Evolutionary conservation across 805 yeast genomes (phyloP).

Genomic region (Yarrowia porcina): DNA sequence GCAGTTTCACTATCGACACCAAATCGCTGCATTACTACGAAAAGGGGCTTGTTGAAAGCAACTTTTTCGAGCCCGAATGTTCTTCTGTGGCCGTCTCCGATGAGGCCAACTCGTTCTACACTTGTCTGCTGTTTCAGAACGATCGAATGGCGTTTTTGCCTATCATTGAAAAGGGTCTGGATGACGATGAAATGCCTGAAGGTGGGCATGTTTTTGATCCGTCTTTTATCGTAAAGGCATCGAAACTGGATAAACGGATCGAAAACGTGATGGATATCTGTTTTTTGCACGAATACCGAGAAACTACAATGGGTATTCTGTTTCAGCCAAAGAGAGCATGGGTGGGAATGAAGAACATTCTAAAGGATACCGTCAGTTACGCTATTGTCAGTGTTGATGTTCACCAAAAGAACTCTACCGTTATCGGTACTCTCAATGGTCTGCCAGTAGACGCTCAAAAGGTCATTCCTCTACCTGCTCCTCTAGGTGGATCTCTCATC

Average conservation of each 20-base stretch:
- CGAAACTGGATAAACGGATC: slow-evolving; percentile 54
- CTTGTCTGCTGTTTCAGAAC: slow-evolving; percentile 52
- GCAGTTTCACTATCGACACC: slow-evolving; percentile 56
- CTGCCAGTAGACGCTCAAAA: slow-evolving; percentile 73
- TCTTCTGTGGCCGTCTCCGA: slow-evolving; percentile 23
- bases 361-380: slow-evolving; percentile 60
- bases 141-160: slow-evolving; percentile 74
- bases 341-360: slow-evolving; percentile 67
- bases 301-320: slow-evolving; percentile 75
- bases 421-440: slow-evolving; percentile 59
- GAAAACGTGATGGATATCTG: slow-evolving; percentile 65
- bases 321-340: slow-evolving; percentile 61
- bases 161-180: slow-evolving; percentile 40
- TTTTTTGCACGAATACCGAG: slow-evolving; percentile 70
- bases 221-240: slow-evolving; percentile 59
- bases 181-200: slow-evolving; percentile 26
- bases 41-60: slow-evolving; percentile 47
- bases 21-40: slow-evolving; percentile 86
- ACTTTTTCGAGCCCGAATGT: slow-evolving; percentile 42
- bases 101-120: slow-evolving; percentile 34
- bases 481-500: slow-evolving; percentile 64
- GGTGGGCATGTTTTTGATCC: slow-evolving; percentile 42
- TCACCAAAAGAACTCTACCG: slow-evolving; percentile 53
- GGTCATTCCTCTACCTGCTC: slow-evolving; percentile 59
- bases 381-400: slow-evolving; percentile 68